These are phyloP conservation scores for Nakazawaea peltata DNA, from an alignment of 805 yeast genomes.

Conservation along the genomic window DNA sequence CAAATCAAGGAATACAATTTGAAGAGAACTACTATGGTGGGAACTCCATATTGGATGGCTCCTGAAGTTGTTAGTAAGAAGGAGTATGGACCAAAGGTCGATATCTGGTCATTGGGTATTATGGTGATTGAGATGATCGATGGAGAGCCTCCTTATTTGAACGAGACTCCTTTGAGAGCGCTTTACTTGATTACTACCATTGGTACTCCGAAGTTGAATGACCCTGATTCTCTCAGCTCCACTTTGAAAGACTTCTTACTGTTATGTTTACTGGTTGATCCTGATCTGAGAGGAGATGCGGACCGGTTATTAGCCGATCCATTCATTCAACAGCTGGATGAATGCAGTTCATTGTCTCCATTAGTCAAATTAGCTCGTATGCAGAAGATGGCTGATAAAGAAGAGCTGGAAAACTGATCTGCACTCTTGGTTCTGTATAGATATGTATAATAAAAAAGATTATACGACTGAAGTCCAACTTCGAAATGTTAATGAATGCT, in stretches of 20 bases:
- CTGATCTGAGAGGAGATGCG: constrained; percentile 75
- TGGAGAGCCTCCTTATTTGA: constrained; percentile 77
- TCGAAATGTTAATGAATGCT: too few species aligned
- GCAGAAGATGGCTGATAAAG: constrained; percentile 39
- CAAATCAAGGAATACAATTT: constrained; percentile 65
- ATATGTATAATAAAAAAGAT: too few species aligned
- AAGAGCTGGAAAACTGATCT: too few species aligned
- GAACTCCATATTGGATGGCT: constrained; percentile 90
- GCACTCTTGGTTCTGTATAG: too few species aligned
- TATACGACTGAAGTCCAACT: constrained; percentile 3
- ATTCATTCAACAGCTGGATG: constrained; percentile 57
- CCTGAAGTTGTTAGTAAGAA: constrained; percentile 78
- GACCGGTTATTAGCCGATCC: constrained; percentile 59
- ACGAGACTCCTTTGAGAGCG: constrained; percentile 74
- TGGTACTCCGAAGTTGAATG: constrained; percentile 70
- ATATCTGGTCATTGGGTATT: constrained; percentile 77
- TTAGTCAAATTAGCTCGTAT: constrained; percentile 65
- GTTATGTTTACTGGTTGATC: constrained; percentile 75
- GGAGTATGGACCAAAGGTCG: constrained; percentile 76
- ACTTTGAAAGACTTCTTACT: constrained; percentile 63
- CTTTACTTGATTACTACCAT: constrained; percentile 70
- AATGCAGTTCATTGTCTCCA: constrained; percentile 57
- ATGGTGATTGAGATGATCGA: constrained; percentile 87
- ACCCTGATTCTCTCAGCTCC: constrained; percentile 66
- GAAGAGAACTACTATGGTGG: constrained; percentile 81